Percentiles rank a stretch among this genome's conserved stretches.
These are phyloP conservation scores for Brassica incana DNA, from an alignment of 345 rosid species.

Conservation along the genomic window DNA sequence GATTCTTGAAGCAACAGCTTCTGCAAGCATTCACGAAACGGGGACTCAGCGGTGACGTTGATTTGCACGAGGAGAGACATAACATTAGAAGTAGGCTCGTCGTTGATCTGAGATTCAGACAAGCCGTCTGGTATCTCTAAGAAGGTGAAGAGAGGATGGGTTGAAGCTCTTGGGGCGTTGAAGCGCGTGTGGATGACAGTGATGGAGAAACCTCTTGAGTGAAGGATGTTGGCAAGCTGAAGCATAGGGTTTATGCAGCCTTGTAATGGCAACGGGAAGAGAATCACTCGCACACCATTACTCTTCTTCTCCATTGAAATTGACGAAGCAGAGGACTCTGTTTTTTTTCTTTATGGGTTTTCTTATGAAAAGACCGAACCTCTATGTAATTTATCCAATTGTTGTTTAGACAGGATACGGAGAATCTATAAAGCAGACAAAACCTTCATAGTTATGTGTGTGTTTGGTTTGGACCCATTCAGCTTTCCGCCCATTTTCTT, in stretches of 20 bases:
- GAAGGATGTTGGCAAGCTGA: conserved; percentile 61
- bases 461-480: conserved; percentile 31
- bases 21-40: conserved; percentile 30
- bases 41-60: conserved; percentile 24
- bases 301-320: conserved; percentile 32
- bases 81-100: conserved; percentile 16
- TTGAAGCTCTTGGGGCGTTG: conserved; percentile 32
- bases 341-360: not conserved
- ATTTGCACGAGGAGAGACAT: conserved; percentile 32
- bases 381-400: conserved; percentile 22
- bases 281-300: conserved; percentile 38
- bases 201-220: conserved; percentile 46
- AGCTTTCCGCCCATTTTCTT: conserved; percentile 29
- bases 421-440: conserved; percentile 34
- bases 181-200: conserved; percentile 54
- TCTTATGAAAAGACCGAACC: not conserved
- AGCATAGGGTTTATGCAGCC: conserved; percentile 72
- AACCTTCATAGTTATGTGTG: conserved; percentile 28
- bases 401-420: conserved; percentile 28
- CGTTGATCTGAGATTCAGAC: conserved; percentile 33
- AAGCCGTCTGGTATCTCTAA: conserved; percentile 22
- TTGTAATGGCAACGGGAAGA: conserved; percentile 65
- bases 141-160: conserved; percentile 35
- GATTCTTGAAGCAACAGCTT: conserved; percentile 18
- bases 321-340: conserved; percentile 8